Base-by-base conservation (phyloP, 2,329 filamentous ascomycete genomes). In the Coniochaeta ligniaria region DNA sequence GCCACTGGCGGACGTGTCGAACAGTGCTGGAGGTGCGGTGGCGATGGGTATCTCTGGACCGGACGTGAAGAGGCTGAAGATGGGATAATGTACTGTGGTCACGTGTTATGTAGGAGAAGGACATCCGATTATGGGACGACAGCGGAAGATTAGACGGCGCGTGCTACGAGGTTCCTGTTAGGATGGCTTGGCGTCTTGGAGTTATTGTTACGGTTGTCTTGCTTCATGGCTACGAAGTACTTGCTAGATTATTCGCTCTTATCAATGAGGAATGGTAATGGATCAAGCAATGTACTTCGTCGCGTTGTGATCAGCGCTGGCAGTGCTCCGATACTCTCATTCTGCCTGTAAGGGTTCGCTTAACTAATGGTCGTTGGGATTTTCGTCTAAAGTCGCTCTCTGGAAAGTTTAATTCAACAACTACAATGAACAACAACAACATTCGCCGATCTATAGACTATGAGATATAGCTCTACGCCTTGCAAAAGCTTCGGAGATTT, bases 61-160 rank as follows among this genome's bases (percentile, higher is more conserved):
- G 11, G 83, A 85, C 60, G 70, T 74, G 2, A 86, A 86, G 70
- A 75, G 83, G 56, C 82, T 82, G 69, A 83, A 77, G 71, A 76
- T 73, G 63, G 56, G 56, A 31, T 58, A 22, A 58, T 45, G 36
- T 28, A 6, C 43, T 24, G 43, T 20, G 8, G 43, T 12, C 43
- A 7, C 20, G n/a, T 24, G 9, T 9, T 12, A 24, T 47, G n/a
- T 31, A 14, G 8, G 24, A 31, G 47, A 2, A 52, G 24, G 22
- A 9, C 24, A 24, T 47, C 22, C 31, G 24, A 47, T 14, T n/a
- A 17, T 52, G 47, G 24, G 26, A 31, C 35, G n/a, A n/a, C 24
- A 3, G 47, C 22, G 47, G 26, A 26, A 31, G 20, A 52, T 17
- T 52, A 31, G 47, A 52, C 20, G 43, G 43, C 43, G 43, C 12